Evolutionary conservation across 1,284 basidiomycete species (phyloP), one percentile per base, ranked within the genome.

Genomic region (Apiotrichum porosum): DNA sequence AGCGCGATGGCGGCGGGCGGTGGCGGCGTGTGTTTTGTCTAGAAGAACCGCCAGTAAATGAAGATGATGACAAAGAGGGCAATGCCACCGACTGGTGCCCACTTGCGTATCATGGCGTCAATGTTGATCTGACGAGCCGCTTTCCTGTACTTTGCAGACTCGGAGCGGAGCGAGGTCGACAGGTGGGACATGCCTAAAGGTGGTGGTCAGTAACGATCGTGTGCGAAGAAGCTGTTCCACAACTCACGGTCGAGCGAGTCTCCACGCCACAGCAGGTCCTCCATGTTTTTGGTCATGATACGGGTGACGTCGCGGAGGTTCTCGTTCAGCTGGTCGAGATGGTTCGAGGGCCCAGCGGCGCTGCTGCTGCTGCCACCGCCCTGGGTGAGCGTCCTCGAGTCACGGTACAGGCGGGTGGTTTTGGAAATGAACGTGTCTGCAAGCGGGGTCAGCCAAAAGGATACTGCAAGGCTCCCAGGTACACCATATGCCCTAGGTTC

Each of bases 261-360:
- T 32, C 77, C 84, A n/a, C 83, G 84, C 69, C 75, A 79, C 44
- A 99, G 76, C 48, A 99, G 76, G 74, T 98, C 95, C 73, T 98
- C 95, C 94, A 99, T 99, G 71, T 98, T 98, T 78, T 98, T 99
- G n/a, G 94, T 97, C 95, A 98, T 98, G 75, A 99, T 97, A 60
- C 89, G 79, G 41, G 94, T 97, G 49, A 99, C 94, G 64, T 98
- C 94, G 67, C 94, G 90, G 44, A 99, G 76, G 61, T 98, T 94
- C 66, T 93, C 91, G 68, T 97, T 97, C 40, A 99, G 78, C 70
- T 81, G 84, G 70, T 93, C 91, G 45, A 99, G 71, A 52, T 83
- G 81, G 23, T 58, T 71, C 49, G 44, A 54, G 28, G 65, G 63
- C 8, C 54, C 66, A 2, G 61, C 47, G 13, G 56, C 49, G 8